phyloP scores from a whole-genome alignment of 148 eudicot genomes.

The Bassia scoparia region DNA sequence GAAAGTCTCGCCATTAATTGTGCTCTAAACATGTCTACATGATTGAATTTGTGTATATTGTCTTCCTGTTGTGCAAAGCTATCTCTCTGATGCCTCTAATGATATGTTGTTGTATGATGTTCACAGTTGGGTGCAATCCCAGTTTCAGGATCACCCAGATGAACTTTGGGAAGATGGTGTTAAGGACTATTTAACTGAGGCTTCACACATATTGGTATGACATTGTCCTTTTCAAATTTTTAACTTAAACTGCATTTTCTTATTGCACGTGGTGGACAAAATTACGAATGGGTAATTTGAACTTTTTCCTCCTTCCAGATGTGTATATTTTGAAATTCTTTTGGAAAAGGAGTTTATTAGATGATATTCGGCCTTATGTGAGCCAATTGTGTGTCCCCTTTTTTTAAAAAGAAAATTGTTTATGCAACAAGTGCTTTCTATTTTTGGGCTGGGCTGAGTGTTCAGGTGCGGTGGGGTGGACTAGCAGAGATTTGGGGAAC shows the following conservation, averaged over 20 bases:
- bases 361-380: neutral
- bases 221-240: neutral
- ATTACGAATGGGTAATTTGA: neutral
- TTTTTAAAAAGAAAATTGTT: neutral
- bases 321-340: neutral
- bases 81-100: conserved; percentile 1
- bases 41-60: neutral
- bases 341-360: neutral
- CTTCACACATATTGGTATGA: conserved; percentile 63
- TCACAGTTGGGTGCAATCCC: conserved; percentile 94
- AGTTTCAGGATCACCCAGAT: conserved; percentile 77
- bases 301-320: neutral
- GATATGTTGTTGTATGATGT: conserved; percentile 17
- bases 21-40: neutral
- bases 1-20: no score
- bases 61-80: neutral
- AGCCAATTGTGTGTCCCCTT: no score
- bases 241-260: neutral
- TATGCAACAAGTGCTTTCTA: neutral
- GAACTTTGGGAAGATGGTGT: conserved; percentile 99
- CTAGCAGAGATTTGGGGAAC: no score
- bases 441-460: no score
- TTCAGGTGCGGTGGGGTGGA: no score
- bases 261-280: neutral
- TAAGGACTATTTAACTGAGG: conserved; percentile 65